Evolutionary conservation across 768 basidiomycete genomes (phyloP), one percentile per base, ranked within the genome.

Genomic region (Arthromyces matolae): DNA sequence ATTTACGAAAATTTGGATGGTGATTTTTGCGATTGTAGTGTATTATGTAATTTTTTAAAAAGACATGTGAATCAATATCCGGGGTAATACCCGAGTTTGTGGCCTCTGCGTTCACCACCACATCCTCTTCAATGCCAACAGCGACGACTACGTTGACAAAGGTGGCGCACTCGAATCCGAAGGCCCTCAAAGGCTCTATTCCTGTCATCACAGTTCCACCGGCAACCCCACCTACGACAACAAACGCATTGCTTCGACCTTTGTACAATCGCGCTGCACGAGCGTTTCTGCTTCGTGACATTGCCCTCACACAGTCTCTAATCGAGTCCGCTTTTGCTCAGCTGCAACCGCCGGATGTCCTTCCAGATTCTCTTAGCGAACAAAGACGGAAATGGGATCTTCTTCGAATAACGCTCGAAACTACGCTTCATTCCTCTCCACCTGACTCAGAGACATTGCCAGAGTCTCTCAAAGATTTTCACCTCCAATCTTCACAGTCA

Each of bases 361-460:
- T 55, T 7, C 56, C 62, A 10, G 81, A 82, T 49, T 38, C 56
- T 3, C 70, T 80, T 4, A 70, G 75, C 46, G 67, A 76, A 18
- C 70, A 81, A 50, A 80, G 89, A 14, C 73, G 83, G 47, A 91
- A 90, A 69, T 93, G 90, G 90, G 89, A 93, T 58, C 81, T 93
- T 47, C 80, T 93, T 6, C 78, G 90, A 20, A 84, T 93, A 52
- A 92, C 89, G 0, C 75, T 90, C 45, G 89, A 92, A 61, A 80
- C 83, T 1, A 88, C 84, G 1, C 66, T 87, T 22, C 89, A 86
- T 58, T 63, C 79, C 12, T 75, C 84, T 0, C 78, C 80, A 1
- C 77, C 81, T 16, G 42, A 66, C 20, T 60, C 65, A 5, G 70
- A 71, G 3, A 54, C 58, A 8, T 63, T 86, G 12, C 85, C 86